Evolutionary conservation across 805 yeast species (phyloP), one percentile per base, ranked within the genome.

Genomic region (Blastobotrys muscicola): DNA sequence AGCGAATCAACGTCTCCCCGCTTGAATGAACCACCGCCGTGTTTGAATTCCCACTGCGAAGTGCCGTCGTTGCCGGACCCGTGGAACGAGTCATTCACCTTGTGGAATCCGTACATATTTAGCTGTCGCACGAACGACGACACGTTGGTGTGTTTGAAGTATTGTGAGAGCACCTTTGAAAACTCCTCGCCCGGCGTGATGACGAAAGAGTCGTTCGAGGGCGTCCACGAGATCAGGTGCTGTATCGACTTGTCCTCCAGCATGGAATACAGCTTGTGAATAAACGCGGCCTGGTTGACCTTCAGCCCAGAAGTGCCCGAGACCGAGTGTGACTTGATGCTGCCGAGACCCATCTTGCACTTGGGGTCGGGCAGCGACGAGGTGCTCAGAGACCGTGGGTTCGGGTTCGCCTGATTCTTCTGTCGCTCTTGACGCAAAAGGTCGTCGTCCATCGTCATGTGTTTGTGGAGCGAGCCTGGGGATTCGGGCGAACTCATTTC

Each of bases 61-160:
- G 30, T 39, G 20, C 43, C 49, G 12, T 16, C 12, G 10, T 42
- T 14, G 12, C 29, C 10, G 3, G 44, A 26, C 20, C 53, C 54
- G 34, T 60, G 62, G 47, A 61, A 62, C 15, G 61, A 50, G 45
- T 60, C 65, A 50, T 62, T 61, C 36, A 67, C 67, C 65, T 89
- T 87, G 62, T 89, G 96, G 67, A 89, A 87, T 1, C 96, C 96
- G 60, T 87, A 87, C 97, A 89, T 90, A 67, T 90, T 95, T 38
- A 89, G 68, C 64, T 90, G 97, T 38, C 97, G 76, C 31, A 90
- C 95, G 67, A 90, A 90, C 47, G 90, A 80, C 16, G 95, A 86
- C 26, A 89, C 86, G 58, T 90, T 90, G 3, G 94, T 94, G 65
- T 89, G 97, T 60, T 90, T 90, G 70, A 90, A 89, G 60, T 84